Evolutionary conservation across 306 rosid species (phyloP).

Genomic region (Cucumis melo): DNA sequence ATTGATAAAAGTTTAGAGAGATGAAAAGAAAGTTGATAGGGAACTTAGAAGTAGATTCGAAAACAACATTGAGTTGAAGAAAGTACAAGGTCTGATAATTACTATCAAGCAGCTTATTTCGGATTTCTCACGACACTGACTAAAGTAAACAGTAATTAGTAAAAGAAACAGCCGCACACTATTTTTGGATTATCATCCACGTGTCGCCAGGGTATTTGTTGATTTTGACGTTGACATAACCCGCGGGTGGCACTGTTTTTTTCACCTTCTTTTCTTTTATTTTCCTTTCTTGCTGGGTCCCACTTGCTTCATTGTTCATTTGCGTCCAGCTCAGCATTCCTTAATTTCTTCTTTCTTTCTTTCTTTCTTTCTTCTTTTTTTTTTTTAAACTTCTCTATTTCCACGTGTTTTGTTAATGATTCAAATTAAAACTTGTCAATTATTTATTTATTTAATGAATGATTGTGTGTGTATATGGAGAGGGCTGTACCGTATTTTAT

Average conservation of each 20-base stretch:
- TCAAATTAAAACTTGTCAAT: too few relatives aligned
- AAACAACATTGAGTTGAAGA: neutral
- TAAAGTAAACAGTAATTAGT: neutral
- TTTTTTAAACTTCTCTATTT: too few relatives aligned
- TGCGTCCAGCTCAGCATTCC: neutral
- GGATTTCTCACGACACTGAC: neutral
- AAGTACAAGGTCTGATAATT: neutral
- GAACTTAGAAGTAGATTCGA: neutral
- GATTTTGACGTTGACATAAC: neutral
- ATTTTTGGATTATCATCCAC: neutral
- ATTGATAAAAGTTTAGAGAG: too few relatives aligned
- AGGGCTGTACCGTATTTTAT: too few relatives aligned
- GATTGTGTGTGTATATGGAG: too few relatives aligned
- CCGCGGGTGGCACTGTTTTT: neutral
- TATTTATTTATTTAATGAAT: too few relatives aligned
- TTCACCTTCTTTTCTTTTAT: neutral
- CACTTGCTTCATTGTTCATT: neutral
- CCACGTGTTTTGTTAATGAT: too few relatives aligned
- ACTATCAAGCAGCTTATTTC: neutral
- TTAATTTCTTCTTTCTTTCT: too few relatives aligned
- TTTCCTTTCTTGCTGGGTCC: neutral
- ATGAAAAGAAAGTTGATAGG: too few relatives aligned
- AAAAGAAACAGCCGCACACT: neutral
- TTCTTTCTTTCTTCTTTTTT: too few relatives aligned
- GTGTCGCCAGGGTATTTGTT: neutral